Evolutionary conservation across 1,284 basidiomycete genomes (phyloP).

Genomic region (Sphagnurus paluster): DNA sequence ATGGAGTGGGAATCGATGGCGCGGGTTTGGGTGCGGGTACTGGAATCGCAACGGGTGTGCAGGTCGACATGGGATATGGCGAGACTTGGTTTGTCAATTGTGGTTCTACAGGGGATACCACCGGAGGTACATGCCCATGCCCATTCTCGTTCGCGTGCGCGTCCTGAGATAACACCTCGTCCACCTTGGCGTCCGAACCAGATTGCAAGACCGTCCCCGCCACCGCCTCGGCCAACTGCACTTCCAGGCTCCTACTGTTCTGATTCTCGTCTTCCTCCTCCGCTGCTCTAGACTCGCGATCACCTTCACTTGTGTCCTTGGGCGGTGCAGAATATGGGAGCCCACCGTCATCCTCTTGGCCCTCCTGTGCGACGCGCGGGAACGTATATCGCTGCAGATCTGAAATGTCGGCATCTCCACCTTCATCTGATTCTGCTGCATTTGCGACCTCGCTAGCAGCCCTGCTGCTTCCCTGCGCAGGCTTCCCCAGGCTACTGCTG

Average conservation of each 20-base stretch:
- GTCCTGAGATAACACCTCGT: too few relatives aligned
- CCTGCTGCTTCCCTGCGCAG: too few relatives aligned
- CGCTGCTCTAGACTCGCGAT: not conserved
- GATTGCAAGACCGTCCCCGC: not conserved
- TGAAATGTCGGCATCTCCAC: not conserved
- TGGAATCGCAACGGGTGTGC: not conserved
- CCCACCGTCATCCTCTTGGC: not conserved
- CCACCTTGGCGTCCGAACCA: too few relatives aligned
- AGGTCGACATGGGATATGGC: too few relatives aligned
- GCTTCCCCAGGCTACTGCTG: not conserved
- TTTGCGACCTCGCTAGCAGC: not conserved
- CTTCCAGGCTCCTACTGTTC: not conserved
- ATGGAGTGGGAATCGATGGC: not conserved
- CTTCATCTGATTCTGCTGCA: not conserved
- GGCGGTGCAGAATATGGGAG: slow-evolving; percentile 6
- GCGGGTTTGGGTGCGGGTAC: not conserved
- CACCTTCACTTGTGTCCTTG: too few relatives aligned
- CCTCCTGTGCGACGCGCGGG: slow-evolving; percentile 9
- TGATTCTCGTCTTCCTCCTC: not conserved
- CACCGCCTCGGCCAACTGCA: not conserved
- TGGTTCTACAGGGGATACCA: too few relatives aligned
- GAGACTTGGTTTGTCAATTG: too few relatives aligned
- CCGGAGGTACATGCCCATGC: too few relatives aligned
- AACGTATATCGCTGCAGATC: slow-evolving; percentile 9
- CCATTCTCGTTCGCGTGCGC: too few relatives aligned